Percentiles rank a stretch among this genome's conserved stretches.
Evolutionary conservation across 2,329 filamentous ascomycete genomes (phyloP).

Genomic region (Tolypocladium ovalisporum): DNA sequence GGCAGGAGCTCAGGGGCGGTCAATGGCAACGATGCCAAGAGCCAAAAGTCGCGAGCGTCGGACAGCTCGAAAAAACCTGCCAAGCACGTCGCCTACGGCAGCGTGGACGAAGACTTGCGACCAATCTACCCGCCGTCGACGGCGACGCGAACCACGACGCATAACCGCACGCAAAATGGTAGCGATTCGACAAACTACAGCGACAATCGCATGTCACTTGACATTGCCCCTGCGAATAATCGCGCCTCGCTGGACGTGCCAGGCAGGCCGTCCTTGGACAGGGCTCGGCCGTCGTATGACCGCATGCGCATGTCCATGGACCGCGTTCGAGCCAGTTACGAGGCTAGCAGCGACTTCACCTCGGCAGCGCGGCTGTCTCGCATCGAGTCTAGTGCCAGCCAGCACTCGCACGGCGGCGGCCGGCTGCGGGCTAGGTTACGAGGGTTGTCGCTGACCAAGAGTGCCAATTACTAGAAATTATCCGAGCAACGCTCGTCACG

Average conservation of each 20-base stretch:
- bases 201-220: conserved; percentile 46
- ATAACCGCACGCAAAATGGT: conserved; percentile 79
- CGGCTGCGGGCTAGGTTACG: conserved; percentile 27
- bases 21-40: conserved; percentile 25
- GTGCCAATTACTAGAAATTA: conserved; percentile 22
- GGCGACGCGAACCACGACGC: conserved; percentile 60
- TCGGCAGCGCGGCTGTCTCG: conserved; percentile 75
- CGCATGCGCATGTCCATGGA: conserved; percentile 82
- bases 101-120: conserved; percentile 75
- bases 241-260: conserved; percentile 49
- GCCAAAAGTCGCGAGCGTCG: conserved; percentile 41
- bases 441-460: conserved; percentile 31
- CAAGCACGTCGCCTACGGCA: conserved; percentile 47
- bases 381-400: conserved; percentile 63
- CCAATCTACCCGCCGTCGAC: conserved; percentile 92
- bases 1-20: conserved; percentile 18
- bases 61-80: conserved; percentile 42
- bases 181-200: conserved; percentile 93
- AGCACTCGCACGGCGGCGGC: conserved; percentile 8
- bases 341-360: conserved; percentile 83
- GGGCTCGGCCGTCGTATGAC: conserved; percentile 76
- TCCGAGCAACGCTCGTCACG: conserved; percentile 11
- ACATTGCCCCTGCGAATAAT: conserved; percentile 28
- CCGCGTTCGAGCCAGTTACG: conserved; percentile 70
- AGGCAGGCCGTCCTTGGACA: conserved; percentile 49